phyloP scores from a whole-genome alignment of 1,284 basidiomycete species.

The Phenoliferia sp. region DNA sequence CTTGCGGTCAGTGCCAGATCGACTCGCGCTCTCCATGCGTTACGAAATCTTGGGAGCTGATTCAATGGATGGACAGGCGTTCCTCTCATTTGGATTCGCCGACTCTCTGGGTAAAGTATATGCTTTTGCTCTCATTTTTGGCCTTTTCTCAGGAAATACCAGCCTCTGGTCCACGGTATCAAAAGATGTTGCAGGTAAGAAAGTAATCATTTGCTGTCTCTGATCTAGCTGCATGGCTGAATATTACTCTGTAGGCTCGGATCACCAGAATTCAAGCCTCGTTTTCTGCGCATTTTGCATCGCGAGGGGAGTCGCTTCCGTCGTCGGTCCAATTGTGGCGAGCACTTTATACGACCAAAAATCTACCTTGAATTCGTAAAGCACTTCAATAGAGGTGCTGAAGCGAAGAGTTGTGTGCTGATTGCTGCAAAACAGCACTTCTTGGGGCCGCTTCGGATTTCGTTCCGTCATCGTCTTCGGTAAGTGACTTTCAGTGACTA shows the following conservation, averaged over 20 bases:
- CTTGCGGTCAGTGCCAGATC: background rate
- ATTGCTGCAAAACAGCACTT: background rate
- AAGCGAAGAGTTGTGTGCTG: background rate
- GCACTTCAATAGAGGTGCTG: background rate
- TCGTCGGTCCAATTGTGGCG: conserved; percentile 19
- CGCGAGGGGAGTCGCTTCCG: conserved; percentile 8
- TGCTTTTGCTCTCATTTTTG: conserved; percentile 22
- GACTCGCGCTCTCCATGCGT: background rate
- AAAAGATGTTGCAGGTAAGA: too few relatives aligned
- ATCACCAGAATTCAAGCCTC: conserved; percentile 4
- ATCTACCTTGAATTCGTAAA: conserved; percentile 4
- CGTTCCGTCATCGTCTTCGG: conserved; percentile 16
- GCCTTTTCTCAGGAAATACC: conserved; percentile 9
- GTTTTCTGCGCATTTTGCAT: conserved; percentile 19
- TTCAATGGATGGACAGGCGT: background rate
- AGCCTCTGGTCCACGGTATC: background rate
- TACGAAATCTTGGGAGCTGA: background rate
- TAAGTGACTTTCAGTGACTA: too few relatives aligned
- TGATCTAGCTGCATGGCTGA: too few relatives aligned
- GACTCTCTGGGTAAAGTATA: conserved; percentile 8
- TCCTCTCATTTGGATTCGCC: conserved; percentile 12
- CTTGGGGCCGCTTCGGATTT: conserved; percentile 21
- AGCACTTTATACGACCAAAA: conserved; percentile 13
- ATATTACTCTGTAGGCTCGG: conserved; percentile 7
- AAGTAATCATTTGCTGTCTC: too few relatives aligned